Base-by-base conservation (phyloP, 116 monocot genomes). In the Posidonia oceanica region DNA sequence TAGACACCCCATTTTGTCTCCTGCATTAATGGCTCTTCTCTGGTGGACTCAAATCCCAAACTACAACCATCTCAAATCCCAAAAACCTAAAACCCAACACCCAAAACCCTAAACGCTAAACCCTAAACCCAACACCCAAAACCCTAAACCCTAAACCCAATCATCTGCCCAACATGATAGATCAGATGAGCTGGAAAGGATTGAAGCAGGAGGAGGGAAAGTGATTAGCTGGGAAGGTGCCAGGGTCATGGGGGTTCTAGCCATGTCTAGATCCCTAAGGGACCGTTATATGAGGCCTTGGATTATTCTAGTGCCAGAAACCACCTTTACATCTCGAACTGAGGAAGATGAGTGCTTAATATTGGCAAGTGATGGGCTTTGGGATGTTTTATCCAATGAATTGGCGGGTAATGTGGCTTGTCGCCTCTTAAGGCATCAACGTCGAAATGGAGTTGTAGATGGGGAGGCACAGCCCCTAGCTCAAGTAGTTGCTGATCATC, bases 291-390 rank as follows among this genome's bases (percentile, higher is more conserved):
- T 93, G 71, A 93, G 82, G 71, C 93, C 93, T 53, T 89, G 80
- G 82, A 84, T 93, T 39, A 93, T 87, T 72, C 86, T 86, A n/a
- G 89, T 73, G 21, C 93, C 93, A 15, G 93, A 93, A 74, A 82
- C 86, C 11, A 80, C 73, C 2, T 79, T 84, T 7, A 59, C 79
- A 16, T 62, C 80, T 3, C 64, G 93, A 40, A 72, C 80, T 3
- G 82, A 75, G 48, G 89, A 93, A 48, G 93, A 93, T 21, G 89
- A 93, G 14, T 93, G 89, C 61, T 80, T 93, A 16, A 74, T 93
- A 69, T 77, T 93, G 22, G 93, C 93, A 5, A 89, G 80, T 48
- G 93, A 93, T 17, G 89, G 93, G 16, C 67, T 93, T 7, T 93
- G 89, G 93, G 86, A 93, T 58, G 89, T 85, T 39, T 73, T 93